phyloP scores from a whole-genome alignment of 2,329 filamentous ascomycete species.

The Pleoardoris graminearum region DNA sequence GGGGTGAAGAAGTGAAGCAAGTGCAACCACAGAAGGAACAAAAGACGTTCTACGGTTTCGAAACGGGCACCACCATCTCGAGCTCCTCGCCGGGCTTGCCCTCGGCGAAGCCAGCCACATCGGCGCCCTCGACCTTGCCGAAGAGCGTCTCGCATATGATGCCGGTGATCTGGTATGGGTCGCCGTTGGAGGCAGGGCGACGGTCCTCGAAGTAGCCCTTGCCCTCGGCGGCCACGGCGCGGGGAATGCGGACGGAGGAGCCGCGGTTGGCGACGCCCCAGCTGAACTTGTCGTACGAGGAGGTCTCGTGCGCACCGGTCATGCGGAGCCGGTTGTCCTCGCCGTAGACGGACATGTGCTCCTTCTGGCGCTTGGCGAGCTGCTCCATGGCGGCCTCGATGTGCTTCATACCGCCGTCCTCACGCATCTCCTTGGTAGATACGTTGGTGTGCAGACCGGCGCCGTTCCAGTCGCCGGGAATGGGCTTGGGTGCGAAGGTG shows the following conservation, averaged over 20 bases:
- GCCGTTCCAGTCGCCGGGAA: slow-evolving; percentile 96
- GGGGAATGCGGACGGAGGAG: slow-evolving; percentile 88
- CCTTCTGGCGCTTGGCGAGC: slow-evolving; percentile 54
- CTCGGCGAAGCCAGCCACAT: slow-evolving; percentile 48
- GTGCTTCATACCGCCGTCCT: slow-evolving; percentile 90
- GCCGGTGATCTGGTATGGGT: slow-evolving; percentile 82
- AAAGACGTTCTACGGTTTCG: slow-evolving; percentile 18
- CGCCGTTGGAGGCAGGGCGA: slow-evolving; percentile 75
- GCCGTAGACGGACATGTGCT: slow-evolving; percentile 84
- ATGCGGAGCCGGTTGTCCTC: slow-evolving; percentile 95
- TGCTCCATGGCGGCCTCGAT: slow-evolving; percentile 77
- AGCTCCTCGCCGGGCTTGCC: slow-evolving; percentile 32
- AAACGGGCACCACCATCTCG: slow-evolving; percentile 29
- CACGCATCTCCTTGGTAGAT: slow-evolving; percentile 84
- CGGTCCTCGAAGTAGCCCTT: slow-evolving; percentile 88
- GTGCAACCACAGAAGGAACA: neutral
- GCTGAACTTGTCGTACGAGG: slow-evolving; percentile 87
- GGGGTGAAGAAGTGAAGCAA: neutral
- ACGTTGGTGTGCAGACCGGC: slow-evolving; percentile 94
- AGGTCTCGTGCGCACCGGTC: slow-evolving; percentile 93
- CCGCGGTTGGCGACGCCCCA: slow-evolving; percentile 97
- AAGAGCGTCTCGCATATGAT: slow-evolving; percentile 74
- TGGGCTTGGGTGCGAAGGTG: slow-evolving; percentile 93
- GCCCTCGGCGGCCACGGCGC: slow-evolving; percentile 80
- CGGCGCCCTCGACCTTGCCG: slow-evolving; percentile 55